Evolutionary conservation across 2,329 filamentous ascomycete genomes (phyloP).

Genomic region (Pseudopithomyces chartarum): DNA sequence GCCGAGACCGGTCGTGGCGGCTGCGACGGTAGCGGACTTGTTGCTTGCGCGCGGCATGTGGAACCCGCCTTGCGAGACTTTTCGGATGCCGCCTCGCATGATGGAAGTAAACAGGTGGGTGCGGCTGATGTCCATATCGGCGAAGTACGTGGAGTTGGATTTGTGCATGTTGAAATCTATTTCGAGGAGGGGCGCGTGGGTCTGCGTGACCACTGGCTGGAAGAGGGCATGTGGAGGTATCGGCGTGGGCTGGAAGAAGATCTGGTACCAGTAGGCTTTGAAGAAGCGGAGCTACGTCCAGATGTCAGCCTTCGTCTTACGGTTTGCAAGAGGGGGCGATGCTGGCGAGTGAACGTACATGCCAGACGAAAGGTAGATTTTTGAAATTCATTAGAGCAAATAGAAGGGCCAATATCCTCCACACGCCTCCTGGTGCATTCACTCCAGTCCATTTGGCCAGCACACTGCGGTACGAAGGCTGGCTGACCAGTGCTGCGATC

Average conservation of each 20-base stretch:
- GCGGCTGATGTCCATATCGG: conserved; percentile 82
- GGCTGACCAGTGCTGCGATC: conserved; percentile 2
- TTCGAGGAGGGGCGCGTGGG: conserved; percentile 73
- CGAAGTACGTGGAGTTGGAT: conserved; percentile 83
- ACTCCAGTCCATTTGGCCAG: conserved; percentile 21
- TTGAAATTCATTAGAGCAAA: conserved; percentile 67
- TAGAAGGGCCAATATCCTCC: conserved; percentile 41
- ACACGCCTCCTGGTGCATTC: conserved; percentile 37
- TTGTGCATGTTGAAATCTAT: conserved; percentile 89
- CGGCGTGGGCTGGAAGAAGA: conserved; percentile 50
- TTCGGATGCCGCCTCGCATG: conserved; percentile 51
- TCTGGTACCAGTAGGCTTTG: conserved; percentile 52
- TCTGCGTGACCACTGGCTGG: conserved; percentile 69
- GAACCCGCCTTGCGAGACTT: conserved; percentile 27
- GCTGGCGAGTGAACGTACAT: conserved; percentile 57
- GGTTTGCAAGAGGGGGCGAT: neutral
- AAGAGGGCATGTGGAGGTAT: conserved; percentile 69
- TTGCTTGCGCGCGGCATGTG: conserved; percentile 16
- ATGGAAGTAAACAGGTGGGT: conserved; percentile 73
- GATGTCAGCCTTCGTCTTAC: conserved; percentile 16
- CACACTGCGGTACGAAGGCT: neutral
- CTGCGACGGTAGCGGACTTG: neutral
- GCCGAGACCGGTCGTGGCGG: conserved; percentile 2
- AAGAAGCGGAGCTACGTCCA: conserved; percentile 50
- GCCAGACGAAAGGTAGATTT: conserved; percentile 76